These are phyloP conservation scores for Exutisphaerella laricina DNA, from an alignment of 2,329 filamentous ascomycete genomes.

Conservation along the genomic window DNA sequence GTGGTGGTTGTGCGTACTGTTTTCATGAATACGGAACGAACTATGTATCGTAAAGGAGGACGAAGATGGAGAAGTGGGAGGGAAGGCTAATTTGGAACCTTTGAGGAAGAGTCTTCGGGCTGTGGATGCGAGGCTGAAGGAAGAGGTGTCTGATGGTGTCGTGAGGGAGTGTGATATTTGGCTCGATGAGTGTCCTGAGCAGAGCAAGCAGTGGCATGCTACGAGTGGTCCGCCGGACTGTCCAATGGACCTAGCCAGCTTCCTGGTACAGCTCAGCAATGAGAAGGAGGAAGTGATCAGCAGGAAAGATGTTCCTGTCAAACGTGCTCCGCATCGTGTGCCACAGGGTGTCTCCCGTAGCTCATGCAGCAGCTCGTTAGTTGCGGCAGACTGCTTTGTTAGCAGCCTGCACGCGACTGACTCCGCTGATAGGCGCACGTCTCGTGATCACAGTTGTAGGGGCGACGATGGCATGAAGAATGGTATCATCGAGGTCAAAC, in stretches of 20 bases:
- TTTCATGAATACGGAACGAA: slow-evolving; percentile 13
- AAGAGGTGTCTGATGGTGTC: slow-evolving; percentile 10
- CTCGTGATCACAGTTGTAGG: too few relatives aligned
- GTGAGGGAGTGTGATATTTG: slow-evolving; percentile 19
- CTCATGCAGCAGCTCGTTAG: too few relatives aligned
- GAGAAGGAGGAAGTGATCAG: background rate
- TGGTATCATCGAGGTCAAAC: slow-evolving; percentile 9
- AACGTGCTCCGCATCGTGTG: too few relatives aligned
- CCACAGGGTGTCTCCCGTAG: too few relatives aligned
- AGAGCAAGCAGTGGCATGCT: slow-evolving; percentile 8
- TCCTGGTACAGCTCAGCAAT: slow-evolving; percentile 1
- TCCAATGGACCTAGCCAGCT: slow-evolving; percentile 4
- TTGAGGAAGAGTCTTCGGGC: slow-evolving; percentile 12
- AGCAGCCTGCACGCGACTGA: too few relatives aligned
- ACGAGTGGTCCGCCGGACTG: slow-evolving; percentile 5
- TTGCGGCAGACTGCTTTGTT: too few relatives aligned
- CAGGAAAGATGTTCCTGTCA: too few relatives aligned
- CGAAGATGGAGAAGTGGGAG: slow-evolving; percentile 9
- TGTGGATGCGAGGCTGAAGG: slow-evolving; percentile 4
- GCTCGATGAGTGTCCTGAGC: slow-evolving; percentile 15
- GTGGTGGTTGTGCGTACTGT: slow-evolving; percentile 21
- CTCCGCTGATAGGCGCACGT: too few relatives aligned
- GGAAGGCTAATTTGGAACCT: slow-evolving; percentile 11
- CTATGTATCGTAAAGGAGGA: slow-evolving; percentile 15
- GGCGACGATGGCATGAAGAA: slow-evolving; percentile 2